phyloP scores from a whole-genome alignment of 768 basidiomycete genomes.

The Boletus huronensis region DNA sequence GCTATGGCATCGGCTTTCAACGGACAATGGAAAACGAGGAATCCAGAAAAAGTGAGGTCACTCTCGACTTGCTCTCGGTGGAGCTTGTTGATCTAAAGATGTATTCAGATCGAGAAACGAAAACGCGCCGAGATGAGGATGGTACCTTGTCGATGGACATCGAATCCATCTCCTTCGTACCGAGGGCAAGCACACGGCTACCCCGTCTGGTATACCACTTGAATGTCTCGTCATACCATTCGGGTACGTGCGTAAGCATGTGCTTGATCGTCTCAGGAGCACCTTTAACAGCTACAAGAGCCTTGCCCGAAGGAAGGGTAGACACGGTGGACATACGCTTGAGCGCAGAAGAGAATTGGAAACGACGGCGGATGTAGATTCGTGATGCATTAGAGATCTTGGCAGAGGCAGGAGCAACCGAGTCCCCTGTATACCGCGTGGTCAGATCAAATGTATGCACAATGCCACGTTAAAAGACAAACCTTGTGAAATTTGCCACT shows the following conservation, averaged over 20 bases:
- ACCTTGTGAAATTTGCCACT: conserved; percentile 82
- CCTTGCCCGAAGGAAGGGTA: conserved; percentile 57
- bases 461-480: conserved; percentile 4
- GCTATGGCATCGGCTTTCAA: conserved; percentile 91
- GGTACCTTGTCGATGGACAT: conserved; percentile 72
- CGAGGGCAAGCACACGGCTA: conserved; percentile 90
- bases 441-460: not conserved
- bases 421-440: conserved; percentile 46
- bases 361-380: conserved; percentile 80
- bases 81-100: conserved; percentile 79
- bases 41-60: conserved; percentile 81
- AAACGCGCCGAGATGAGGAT: not conserved
- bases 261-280: conserved; percentile 94
- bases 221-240: conserved; percentile 88
- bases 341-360: conserved; percentile 96
- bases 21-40: conserved; percentile 98
- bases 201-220: conserved; percentile 93
- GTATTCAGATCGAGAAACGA: not conserved
- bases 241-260: conserved; percentile 76
- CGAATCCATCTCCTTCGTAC: conserved; percentile 75
- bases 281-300: conserved; percentile 82
- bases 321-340: conserved; percentile 97
- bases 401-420: conserved; percentile 53
- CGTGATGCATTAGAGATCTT: conserved; percentile 54
- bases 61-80: conserved; percentile 78